Base-by-base conservation (phyloP, 2,329 filamentous ascomycete species). In the Helotiales sp. region DNA sequence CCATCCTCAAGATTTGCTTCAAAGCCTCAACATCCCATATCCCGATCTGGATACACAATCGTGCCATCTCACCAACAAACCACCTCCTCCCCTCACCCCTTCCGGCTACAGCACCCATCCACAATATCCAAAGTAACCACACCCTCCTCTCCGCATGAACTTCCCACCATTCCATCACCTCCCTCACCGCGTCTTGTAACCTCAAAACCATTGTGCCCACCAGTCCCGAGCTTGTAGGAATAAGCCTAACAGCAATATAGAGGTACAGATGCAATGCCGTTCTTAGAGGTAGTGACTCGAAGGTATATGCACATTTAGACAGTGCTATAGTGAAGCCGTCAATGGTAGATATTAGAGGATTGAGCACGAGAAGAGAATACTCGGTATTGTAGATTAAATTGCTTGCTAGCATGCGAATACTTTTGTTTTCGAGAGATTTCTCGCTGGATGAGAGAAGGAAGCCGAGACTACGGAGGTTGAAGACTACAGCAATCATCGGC, bases 81-180 rank as follows among this genome's bases (percentile, higher is more conserved):
- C 58, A 63, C 17, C 19, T 9, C 25, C 54, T 57, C 29, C 55
- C 53, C 12, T 15, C 9, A 5, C 48, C 22, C 29, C 51, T 52
- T 15, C 51, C 40, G n/a, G 55, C 55, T n/a, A 59, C 27, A 9
- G 36, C 53, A 4, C 61, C 61, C 3, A 63, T 46, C 44, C 58
- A 63, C 27, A 63, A 17, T 10, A 58, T 60, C 58, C 58, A 63
- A 29, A 60, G 30, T 10, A 60, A 29, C 60, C 58, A 60, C 2
- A 36, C 25, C 48, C 49, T 38, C n/a, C 52, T 46, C 33, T 62
- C 57, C 22, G 5, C 27, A 13, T 17, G 31, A 15, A 13, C 27
- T 12, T 24, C 36, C 60, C 60, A 62, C 60, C 60, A 58, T n/a
- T 25, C 33, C 22, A 29, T 22, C 13, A 54, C n/a, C 5, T 46